Evolutionary conservation across 1,284 basidiomycete species (phyloP).

Genomic region (Ganoderma leucocontextum): DNA sequence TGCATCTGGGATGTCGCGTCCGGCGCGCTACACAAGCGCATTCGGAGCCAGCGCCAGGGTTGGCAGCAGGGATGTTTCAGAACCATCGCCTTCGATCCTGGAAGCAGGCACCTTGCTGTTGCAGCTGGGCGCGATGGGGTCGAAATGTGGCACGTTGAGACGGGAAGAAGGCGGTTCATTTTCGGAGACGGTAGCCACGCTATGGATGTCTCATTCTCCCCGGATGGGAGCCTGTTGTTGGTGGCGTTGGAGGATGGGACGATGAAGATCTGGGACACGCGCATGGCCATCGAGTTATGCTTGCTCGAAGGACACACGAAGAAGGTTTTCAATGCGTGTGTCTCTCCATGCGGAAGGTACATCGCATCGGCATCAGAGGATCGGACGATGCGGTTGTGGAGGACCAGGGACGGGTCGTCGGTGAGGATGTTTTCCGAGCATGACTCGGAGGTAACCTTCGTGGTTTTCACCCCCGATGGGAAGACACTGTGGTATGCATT

Average conservation of each 20-base stretch:
- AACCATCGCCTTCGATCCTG: not conserved
- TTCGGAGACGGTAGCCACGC: not conserved
- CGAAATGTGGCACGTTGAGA: not conserved
- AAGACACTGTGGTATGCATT: not conserved
- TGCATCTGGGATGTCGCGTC: not conserved
- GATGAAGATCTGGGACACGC: not conserved
- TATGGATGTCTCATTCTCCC: not conserved
- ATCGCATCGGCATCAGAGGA: not conserved
- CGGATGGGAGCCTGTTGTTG: not conserved
- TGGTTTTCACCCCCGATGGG: not conserved
- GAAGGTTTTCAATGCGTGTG: not conserved
- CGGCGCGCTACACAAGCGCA: not conserved
- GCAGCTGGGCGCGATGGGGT: not conserved
- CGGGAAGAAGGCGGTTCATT: not conserved
- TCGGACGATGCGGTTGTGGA: not conserved
- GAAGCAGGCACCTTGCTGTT: not conserved
- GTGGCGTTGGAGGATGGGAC: not conserved
- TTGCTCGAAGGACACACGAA: not conserved
- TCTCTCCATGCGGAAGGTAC: constrained; percentile 1
- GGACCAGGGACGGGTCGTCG: not conserved
- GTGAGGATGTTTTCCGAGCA: not conserved
- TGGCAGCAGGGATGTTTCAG: too few relatives aligned
- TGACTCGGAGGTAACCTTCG: not conserved
- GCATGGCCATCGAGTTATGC: not conserved
- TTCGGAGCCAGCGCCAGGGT: not conserved